phyloP scores from a whole-genome alignment of 2,329 filamentous ascomycete genomes.

The Leptographium procerum region DNA sequence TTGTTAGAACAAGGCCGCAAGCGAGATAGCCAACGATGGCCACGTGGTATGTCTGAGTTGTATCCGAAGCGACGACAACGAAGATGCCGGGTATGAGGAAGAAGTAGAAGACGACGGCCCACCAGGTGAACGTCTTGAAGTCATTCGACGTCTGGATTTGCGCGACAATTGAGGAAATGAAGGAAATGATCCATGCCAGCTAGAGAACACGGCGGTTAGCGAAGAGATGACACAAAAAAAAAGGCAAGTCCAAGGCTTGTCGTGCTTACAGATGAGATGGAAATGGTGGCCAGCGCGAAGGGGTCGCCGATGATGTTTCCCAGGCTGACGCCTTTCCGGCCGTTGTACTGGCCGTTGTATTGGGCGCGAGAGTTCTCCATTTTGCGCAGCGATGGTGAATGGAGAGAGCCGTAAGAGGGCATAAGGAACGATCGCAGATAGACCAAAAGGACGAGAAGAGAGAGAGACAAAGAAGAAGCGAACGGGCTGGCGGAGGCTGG shows the following conservation, averaged over 20 bases:
- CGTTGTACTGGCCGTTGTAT: constrained; percentile 43
- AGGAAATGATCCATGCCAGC: constrained; percentile 92
- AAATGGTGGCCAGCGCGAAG: constrained; percentile 88
- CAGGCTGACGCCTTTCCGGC: constrained; percentile 54
- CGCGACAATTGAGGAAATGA: constrained; percentile 74
- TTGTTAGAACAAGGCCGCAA: constrained; percentile 73
- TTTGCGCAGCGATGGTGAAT: constrained; percentile 66
- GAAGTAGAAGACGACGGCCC: constrained; percentile 76
- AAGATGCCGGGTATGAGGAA: constrained; percentile 72
- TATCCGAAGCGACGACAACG: constrained; percentile 73
- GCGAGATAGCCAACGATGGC: constrained; percentile 81
- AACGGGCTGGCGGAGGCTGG: not conserved
- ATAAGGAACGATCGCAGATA: constrained; percentile 36
- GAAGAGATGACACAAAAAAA: not conserved
- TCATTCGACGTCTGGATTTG: constrained; percentile 34
- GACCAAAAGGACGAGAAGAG: not conserved
- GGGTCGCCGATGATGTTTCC: constrained; percentile 93
- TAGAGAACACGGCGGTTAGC: constrained; percentile 25
- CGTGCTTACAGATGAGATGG: constrained; percentile 73
- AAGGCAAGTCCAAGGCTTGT: not conserved
- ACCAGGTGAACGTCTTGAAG: constrained; percentile 89
- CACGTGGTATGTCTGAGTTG: constrained; percentile 79
- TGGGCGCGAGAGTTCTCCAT: constrained; percentile 58
- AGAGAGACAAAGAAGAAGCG: not conserved
- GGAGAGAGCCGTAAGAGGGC: constrained; percentile 62